Evolutionary conservation across 2,329 filamentous ascomycete species (phyloP), one percentile per base, ranked within the genome.

Genomic region (Pezicula rhizophila): DNA sequence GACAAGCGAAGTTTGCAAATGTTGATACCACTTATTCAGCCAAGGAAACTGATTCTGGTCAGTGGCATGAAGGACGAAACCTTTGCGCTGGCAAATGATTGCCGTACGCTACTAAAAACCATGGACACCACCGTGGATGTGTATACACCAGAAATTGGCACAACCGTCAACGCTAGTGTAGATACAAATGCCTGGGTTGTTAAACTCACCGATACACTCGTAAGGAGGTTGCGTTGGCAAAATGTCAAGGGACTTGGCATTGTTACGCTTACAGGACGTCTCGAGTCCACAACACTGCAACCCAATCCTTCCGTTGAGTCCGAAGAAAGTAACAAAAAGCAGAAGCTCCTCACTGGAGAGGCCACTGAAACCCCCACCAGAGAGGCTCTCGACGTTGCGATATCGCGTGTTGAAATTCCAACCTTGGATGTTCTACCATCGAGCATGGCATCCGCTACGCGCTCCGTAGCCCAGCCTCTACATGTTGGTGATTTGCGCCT

Each of bases 111-210:
- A 0, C 70, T 84, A 28, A 69, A 70, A n/a, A 68, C 65, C 39
- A 69, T 66, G 5, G 71, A 71, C 38, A 73, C 75, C 34, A 77
- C 55, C 4, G 50, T 82, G 33, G 84, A 91, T 54, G 88, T 99
- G 5, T 92, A 92, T 64, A 90, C 89, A 0, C 93, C 93, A 1
- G 68, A 72, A 8, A 73, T 88, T n/a, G 90, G 90, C 20, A 73
- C 78, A 31, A 73, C 76, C 12, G 77, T 99, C 38, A 85, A 99
- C 66, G 93, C 92, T 11, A 96, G 91, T 62, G 92, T 97, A 38
- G 93, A 99, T 65, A 97, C 92, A 5, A 96, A 97, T 64, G 91
- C 93, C 4, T 99, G 95, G 93, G 85, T 88, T 20, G 87, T 99
- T 52, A 95, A 91, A 67, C 77, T 99, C 15, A 90, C 89, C 43